Conservation (phyloP, 208 protist genomes). For the Acanthamoeba sp. region DNA sequence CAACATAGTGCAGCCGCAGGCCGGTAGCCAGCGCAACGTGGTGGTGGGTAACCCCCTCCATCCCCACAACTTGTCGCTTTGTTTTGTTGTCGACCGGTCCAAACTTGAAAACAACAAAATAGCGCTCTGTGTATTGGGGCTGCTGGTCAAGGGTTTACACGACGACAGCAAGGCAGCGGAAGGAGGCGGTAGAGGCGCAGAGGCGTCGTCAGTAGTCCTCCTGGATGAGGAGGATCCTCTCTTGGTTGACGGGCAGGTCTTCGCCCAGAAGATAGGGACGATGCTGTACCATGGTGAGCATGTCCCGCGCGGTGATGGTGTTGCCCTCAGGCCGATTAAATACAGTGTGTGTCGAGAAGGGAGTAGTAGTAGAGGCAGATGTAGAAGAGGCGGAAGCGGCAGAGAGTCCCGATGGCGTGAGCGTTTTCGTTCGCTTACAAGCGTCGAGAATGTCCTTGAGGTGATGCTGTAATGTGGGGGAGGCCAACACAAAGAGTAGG, state of each 20-base stretch:
- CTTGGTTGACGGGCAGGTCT: conserved; percentile 60
- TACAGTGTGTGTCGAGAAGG: conserved; percentile 19
- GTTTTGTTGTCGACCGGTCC: too few relatives aligned
- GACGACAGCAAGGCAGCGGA: too few relatives aligned
- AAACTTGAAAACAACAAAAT: too few relatives aligned
- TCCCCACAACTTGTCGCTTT: not conserved
- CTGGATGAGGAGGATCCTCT: conserved; percentile 50
- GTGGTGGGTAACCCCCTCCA: conserved; percentile 44
- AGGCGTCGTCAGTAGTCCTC: not conserved
- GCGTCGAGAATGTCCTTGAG: conserved; percentile 32
- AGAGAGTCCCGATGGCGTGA: not conserved
- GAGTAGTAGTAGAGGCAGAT: not conserved
- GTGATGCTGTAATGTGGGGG: conserved; percentile 47
- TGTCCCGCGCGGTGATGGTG: conserved; percentile 34
- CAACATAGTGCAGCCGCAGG: conserved; percentile 64
- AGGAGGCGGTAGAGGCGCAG: not conserved
- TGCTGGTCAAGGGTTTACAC: too few relatives aligned
- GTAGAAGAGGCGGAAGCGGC: not conserved
- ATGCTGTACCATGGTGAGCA: conserved; percentile 49
- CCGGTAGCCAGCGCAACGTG: not conserved
- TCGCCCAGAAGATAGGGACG: conserved; percentile 46
- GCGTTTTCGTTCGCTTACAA: conserved; percentile 23
- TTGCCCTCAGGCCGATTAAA: conserved; percentile 51
- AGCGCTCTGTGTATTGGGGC: too few relatives aligned
- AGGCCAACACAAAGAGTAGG: not conserved